These are phyloP conservation scores for Alectoria sarmentosa DNA, from an alignment of 495 filamentous ascomycete species.

Conservation along the genomic window DNA sequence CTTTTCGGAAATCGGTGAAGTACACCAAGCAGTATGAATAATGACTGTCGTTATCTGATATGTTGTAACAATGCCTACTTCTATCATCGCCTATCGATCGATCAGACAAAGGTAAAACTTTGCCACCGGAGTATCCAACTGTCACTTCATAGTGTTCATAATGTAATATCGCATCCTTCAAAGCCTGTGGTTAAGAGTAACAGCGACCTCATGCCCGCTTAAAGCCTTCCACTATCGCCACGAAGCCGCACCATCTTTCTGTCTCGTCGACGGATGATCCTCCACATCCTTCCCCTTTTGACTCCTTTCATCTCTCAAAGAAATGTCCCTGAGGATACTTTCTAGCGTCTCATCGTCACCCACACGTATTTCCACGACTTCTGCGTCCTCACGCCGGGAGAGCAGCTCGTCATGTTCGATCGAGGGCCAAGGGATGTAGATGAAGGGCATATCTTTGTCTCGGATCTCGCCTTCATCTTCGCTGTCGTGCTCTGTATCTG, in stretches of 20 bases:
- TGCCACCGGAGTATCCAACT: background rate
- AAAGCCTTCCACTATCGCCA: background rate
- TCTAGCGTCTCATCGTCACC: constrained; percentile 11
- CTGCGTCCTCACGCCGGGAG: background rate
- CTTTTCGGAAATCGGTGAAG: too few relatives aligned
- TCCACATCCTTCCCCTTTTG: background rate
- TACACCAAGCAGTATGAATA: background rate
- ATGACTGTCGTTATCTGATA: background rate
- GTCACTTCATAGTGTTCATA: background rate
- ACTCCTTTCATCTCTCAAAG: background rate
- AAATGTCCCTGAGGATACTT: constrained; percentile 7
- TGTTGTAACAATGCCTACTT: background rate
- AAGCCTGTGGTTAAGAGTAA: background rate
- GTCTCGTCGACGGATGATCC: background rate
- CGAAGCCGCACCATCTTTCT: background rate
- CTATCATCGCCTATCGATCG: background rate
- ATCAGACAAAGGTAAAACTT: background rate
- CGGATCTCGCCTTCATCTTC: background rate
- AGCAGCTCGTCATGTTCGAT: background rate
- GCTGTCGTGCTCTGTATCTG: background rate
- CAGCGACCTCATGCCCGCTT: background rate
- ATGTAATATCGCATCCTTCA: background rate
- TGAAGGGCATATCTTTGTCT: background rate
- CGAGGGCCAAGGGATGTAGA: background rate
- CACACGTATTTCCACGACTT: constrained; percentile 10